phyloP scores from a whole-genome alignment of 1,139 yeast species.

The Yamadazyma triangularis region DNA sequence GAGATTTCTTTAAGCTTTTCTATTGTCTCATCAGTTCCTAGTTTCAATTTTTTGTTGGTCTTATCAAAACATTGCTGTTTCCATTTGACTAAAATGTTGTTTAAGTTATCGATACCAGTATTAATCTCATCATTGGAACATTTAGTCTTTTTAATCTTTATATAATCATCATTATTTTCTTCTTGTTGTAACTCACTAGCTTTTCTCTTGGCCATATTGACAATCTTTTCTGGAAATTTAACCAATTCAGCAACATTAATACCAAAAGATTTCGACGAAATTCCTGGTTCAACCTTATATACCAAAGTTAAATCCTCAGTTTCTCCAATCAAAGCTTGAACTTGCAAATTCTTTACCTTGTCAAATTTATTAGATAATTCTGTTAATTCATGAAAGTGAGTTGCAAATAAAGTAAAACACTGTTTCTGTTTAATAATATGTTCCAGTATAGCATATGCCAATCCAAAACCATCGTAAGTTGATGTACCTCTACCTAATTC shows the following conservation, averaged over 20 bases:
- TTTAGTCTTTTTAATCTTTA: slow-evolving; percentile 45
- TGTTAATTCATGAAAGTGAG: slow-evolving; percentile 95
- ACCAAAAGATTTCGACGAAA: slow-evolving; percentile 93
- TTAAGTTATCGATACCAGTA: slow-evolving; percentile 53
- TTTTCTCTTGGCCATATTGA: slow-evolving; percentile 92
- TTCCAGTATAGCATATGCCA: slow-evolving; percentile 95
- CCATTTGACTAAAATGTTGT: slow-evolving; percentile 60
- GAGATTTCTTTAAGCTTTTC: slow-evolving; percentile 34
- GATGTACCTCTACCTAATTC: slow-evolving; percentile 96
- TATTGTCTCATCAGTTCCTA: slow-evolving; percentile 31
- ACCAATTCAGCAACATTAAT: slow-evolving; percentile 96
- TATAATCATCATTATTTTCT: slow-evolving; percentile 39
- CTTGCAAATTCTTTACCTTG: slow-evolving; percentile 75
- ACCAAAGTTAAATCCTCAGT: slow-evolving; percentile 77
- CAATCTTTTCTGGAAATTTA: slow-evolving; percentile 82
- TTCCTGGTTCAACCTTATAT: slow-evolving; percentile 88
- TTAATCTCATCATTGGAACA: slow-evolving; percentile 52
- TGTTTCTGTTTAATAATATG: slow-evolving; percentile 65
- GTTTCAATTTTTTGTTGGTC: slow-evolving; percentile 22
- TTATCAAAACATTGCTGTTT: slow-evolving; percentile 39
- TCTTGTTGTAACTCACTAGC: slow-evolving; percentile 81
- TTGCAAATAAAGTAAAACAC: slow-evolving; percentile 87
- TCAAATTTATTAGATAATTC: slow-evolving; percentile 61
- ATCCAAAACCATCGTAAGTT: slow-evolving; percentile 95
- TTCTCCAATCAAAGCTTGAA: slow-evolving; percentile 80